A percentile compares a stretch with the other conserved stretches of the same genome.
These are phyloP conservation scores for Senna tora DNA, from an alignment of 306 rosid species.

Conservation along the genomic window DNA sequence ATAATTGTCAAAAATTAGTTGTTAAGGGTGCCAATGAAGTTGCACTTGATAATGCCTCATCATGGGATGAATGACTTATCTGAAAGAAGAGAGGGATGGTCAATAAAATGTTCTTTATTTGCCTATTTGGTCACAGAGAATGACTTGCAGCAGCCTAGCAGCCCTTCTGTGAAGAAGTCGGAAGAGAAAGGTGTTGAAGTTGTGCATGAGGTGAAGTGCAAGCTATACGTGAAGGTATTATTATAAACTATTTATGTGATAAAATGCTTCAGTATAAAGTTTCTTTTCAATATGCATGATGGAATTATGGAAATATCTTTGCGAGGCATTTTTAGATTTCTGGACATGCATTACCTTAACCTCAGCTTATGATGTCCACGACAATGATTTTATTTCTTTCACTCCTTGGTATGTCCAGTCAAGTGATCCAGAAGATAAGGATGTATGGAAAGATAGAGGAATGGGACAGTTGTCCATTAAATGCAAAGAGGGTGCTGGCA, in stretches of 20 bases:
- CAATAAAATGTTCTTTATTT: conserved; percentile 28
- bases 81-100: neutral
- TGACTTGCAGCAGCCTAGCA: conserved; percentile 83
- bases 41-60: neutral
- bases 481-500: conserved; percentile 87
- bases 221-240: conserved; percentile 88
- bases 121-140: conserved; percentile 54
- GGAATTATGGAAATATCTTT: neutral
- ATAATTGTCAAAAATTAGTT: conserved; percentile 12
- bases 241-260: conserved; percentile 8
- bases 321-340: conserved; percentile 22
- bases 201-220: conserved; percentile 97
- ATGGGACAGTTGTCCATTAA: conserved; percentile 84
- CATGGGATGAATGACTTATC: conserved; percentile 33
- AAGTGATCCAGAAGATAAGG: conserved; percentile 76
- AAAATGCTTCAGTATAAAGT: conserved; percentile 14
- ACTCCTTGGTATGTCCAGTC: conserved; percentile 59
- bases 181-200: conserved; percentile 87
- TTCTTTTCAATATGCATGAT: conserved; percentile 1
- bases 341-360: conserved; percentile 23
- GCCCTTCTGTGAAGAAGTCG: conserved; percentile 90
- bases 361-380: conserved; percentile 16
- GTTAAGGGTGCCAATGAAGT: neutral
- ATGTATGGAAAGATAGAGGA: conserved; percentile 95
- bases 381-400: conserved; percentile 14